Percentiles rank a stretch among this genome's conserved stretches.
Evolutionary conservation across 2,329 filamentous ascomycete genomes (phyloP).

Genomic region (Cadophora gregata): DNA sequence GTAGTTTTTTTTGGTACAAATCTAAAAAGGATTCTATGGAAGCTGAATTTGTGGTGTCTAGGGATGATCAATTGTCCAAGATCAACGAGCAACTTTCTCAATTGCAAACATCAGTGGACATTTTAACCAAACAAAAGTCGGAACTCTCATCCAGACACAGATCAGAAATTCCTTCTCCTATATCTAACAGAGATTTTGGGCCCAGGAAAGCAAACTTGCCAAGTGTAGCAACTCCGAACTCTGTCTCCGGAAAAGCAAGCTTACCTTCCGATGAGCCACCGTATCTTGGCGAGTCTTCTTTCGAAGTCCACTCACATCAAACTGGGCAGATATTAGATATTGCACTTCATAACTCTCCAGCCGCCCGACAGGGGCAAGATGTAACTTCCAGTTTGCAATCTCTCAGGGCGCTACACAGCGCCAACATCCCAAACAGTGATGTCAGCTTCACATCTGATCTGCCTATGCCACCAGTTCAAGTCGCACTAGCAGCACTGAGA

Average conservation of each 20-base stretch:
- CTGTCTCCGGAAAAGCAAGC: neutral
- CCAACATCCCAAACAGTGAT: neutral
- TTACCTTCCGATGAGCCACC: constrained; percentile 3
- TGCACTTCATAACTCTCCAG: constrained; percentile 19
- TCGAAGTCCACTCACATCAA: constrained; percentile 28
- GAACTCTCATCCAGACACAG: constrained; percentile 1
- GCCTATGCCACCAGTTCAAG: constrained; percentile 17
- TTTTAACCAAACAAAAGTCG: constrained; percentile 8
- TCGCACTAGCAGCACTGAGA: constrained; percentile 14
- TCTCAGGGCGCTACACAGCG: neutral
- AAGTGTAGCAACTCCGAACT: neutral
- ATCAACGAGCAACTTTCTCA: constrained; percentile 20
- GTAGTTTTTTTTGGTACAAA: neutral
- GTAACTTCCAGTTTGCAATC: constrained; percentile 21
- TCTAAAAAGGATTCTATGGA: neutral
- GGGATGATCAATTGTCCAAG: constrained; percentile 19
- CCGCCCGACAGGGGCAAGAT: constrained; percentile 12
- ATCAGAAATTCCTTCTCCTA: neutral
- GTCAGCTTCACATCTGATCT: constrained; percentile 15
- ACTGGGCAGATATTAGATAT: constrained; percentile 25
- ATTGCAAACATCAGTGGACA: constrained; percentile 13
- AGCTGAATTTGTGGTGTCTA: neutral
- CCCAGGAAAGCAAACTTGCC: neutral
- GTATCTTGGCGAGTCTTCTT: constrained; percentile 27
- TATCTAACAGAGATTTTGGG: constrained; percentile 4